Conservation (phyloP, 2,329 filamentous ascomycete species). For the Lasiodiplodia gonubiensis region DNA sequence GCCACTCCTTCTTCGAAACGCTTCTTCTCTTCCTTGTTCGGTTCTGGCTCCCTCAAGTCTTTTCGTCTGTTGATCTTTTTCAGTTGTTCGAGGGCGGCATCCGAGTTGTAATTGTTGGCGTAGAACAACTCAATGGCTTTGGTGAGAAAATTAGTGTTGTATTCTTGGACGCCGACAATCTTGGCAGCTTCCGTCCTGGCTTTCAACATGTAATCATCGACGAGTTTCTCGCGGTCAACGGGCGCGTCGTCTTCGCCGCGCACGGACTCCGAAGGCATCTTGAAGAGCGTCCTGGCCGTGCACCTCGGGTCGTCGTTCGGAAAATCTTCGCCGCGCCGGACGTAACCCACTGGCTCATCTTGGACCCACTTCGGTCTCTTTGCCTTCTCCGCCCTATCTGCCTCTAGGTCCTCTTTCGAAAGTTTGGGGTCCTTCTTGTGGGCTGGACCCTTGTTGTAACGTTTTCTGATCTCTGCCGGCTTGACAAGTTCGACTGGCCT, state of each 20-base stretch:
- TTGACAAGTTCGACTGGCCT: conserved; percentile 90
- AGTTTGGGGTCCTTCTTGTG: conserved; percentile 78
- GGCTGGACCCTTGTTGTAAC: conserved; percentile 64
- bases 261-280: conserved; percentile 63
- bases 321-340: conserved; percentile 81
- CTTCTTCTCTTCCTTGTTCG: conserved; percentile 79
- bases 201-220: conserved; percentile 77
- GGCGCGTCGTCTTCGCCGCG: conserved; percentile 52
- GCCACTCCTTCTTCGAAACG: conserved; percentile 89
- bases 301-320: conserved; percentile 73
- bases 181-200: conserved; percentile 67
- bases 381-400: conserved; percentile 78
- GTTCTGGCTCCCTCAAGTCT: conserved; percentile 82
- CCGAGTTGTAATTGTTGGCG: conserved; percentile 71
- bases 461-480: conserved; percentile 82
- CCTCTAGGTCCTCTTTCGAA: conserved; percentile 82
- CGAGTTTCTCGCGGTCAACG: conserved; percentile 60
- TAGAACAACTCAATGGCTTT: conserved; percentile 78
- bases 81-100: conserved; percentile 73
- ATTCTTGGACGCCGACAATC: conserved; percentile 70
- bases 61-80: conserved; percentile 69
- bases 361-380: conserved; percentile 91
- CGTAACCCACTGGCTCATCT: conserved; percentile 87
- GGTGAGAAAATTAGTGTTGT: conserved; percentile 86
- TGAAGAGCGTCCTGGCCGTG: conserved; percentile 79